phyloP scores from a whole-genome alignment of 805 yeast genomes.

The Candida insectorum region DNA sequence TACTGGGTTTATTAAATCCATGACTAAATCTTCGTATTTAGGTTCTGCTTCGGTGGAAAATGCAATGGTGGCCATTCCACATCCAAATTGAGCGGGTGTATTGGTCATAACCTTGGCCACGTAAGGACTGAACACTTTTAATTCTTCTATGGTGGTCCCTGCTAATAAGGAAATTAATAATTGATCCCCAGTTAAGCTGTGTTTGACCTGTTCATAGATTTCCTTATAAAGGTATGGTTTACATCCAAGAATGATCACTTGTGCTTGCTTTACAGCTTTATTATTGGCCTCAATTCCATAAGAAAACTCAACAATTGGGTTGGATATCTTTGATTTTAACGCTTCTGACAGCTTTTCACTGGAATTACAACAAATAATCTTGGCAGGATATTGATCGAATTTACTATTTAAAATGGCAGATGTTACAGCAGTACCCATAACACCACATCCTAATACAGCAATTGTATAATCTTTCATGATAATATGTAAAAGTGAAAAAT shows the following conservation, averaged over 20 bases:
- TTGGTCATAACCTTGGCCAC: slow-evolving; percentile 97
- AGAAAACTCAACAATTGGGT: slow-evolving; percentile 47
- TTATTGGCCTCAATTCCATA: slow-evolving; percentile 43
- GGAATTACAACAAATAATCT: slow-evolving; percentile 77
- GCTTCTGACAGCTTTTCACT: slow-evolving; percentile 32
- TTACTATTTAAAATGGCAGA: slow-evolving; percentile 62
- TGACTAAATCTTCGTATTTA: slow-evolving; percentile 43
- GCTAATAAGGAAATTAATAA: slow-evolving; percentile 82
- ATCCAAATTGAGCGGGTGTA: slow-evolving; percentile 91
- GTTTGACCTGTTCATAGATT: slow-evolving; percentile 51
- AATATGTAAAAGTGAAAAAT: no score
- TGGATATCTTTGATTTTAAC: slow-evolving; percentile 42
- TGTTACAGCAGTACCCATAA: slow-evolving; percentile 91
- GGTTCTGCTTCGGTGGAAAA: slow-evolving; percentile 51
- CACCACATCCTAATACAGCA: slow-evolving; percentile 88
- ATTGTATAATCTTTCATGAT: slow-evolving; percentile 46
- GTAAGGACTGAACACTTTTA: slow-evolving; percentile 48
- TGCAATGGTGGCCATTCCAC: slow-evolving; percentile 92
- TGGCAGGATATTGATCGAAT: slow-evolving; percentile 58
- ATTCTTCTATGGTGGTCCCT: slow-evolving; percentile 82
- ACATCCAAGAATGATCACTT: slow-evolving; percentile 76
- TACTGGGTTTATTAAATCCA: slow-evolving; percentile 56
- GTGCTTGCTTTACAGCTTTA: slow-evolving; percentile 59
- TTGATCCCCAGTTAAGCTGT: slow-evolving; percentile 46
- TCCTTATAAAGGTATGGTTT: slow-evolving; percentile 78